Evolutionary conservation across 371 early-diverging fungal genomes (phyloP).

Genomic region (Neoconidiobolus thromboides): DNA sequence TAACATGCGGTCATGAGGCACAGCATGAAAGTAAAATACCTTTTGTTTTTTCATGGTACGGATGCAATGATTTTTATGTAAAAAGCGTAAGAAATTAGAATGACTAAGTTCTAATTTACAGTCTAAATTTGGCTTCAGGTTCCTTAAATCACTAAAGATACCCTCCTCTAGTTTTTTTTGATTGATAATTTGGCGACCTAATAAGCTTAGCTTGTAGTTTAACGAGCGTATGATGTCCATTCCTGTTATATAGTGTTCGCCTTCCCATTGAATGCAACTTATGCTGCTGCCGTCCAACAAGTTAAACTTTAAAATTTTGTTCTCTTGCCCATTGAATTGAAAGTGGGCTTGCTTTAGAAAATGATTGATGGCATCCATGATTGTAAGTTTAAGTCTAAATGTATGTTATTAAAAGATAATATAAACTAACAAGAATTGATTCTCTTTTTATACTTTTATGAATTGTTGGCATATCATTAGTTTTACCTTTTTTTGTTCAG

Average conservation of each 20-base stretch:
- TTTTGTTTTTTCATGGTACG: conserved; percentile 99
- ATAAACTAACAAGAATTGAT: too few relatives aligned
- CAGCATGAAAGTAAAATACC: conserved; percentile 97
- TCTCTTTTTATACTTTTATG: too few relatives aligned
- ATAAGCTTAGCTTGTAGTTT: conserved; percentile 81
- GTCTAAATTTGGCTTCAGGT: conserved; percentile 94
- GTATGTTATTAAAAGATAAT: too few relatives aligned
- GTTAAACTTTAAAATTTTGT: too few relatives aligned
- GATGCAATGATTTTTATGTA: conserved; percentile 96
- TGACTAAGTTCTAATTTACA: conserved; percentile 92
- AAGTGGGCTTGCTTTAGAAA: too few relatives aligned
- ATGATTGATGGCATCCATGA: too few relatives aligned
- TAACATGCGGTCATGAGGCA: conserved; percentile 94
- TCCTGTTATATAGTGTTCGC: conserved; percentile 83
- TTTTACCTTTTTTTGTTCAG: too few relatives aligned
- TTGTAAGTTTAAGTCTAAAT: too few relatives aligned
- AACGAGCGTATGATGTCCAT: conserved; percentile 98
- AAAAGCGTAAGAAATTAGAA: conserved; percentile 87
- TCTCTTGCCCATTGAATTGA: too few relatives aligned
- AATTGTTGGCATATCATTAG: too few relatives aligned
- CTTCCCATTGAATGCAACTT: conserved; percentile 79
- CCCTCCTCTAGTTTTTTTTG: conserved; percentile 99
- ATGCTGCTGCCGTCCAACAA: conserved; percentile 48
- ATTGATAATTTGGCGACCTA: conserved; percentile 71
- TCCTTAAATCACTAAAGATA: conserved; percentile 92